These are phyloP conservation scores for Phialocephala subalpina DNA, from an alignment of 2,329 filamentous ascomycete species.

Conservation along the genomic window DNA sequence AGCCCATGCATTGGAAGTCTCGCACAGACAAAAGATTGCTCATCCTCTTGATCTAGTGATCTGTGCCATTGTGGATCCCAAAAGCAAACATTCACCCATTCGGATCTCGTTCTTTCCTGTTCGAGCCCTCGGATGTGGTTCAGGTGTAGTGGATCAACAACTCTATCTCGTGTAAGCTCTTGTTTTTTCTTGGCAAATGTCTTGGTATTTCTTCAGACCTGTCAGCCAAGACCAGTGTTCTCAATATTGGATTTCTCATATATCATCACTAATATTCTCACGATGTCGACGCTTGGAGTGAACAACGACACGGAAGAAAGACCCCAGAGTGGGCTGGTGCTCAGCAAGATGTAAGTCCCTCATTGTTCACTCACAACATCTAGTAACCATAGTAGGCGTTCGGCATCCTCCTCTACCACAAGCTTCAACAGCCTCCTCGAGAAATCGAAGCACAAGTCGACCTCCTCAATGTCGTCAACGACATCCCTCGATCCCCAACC, in stretches of 20 bases:
- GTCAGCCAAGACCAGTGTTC: slow-evolving; percentile 1
- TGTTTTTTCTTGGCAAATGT: slow-evolving; percentile 3
- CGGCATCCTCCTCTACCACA: slow-evolving; percentile 5
- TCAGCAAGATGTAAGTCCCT: slow-evolving; percentile 7
- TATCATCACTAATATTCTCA: not conserved
- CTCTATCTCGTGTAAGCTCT: not conserved
- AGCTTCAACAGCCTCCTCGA: slow-evolving; percentile 7
- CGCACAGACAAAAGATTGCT: not conserved
- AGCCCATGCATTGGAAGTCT: not conserved
- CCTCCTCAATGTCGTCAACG: not conserved
- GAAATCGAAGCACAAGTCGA: slow-evolving; percentile 2
- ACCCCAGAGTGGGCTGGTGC: not conserved
- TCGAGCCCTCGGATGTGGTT: not conserved
- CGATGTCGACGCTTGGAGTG: not conserved
- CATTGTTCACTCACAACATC: not conserved
- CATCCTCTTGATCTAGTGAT: not conserved
- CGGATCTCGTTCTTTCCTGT: not conserved
- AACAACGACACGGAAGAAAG: not conserved
- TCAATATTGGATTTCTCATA: not conserved
- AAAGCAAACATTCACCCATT: not conserved
- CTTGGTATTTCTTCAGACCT: slow-evolving; percentile 9
- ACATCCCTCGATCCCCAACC: slow-evolving; percentile 11
- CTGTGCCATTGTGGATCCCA: not conserved
- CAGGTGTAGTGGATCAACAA: slow-evolving; percentile 1
- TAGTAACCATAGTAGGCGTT: slow-evolving; percentile 6